A percentile compares a stretch with the other conserved stretches of the same genome.
These are phyloP conservation scores for Yarrowia phangngaensis DNA, from an alignment of 805 yeast genomes.

Conservation along the genomic window DNA sequence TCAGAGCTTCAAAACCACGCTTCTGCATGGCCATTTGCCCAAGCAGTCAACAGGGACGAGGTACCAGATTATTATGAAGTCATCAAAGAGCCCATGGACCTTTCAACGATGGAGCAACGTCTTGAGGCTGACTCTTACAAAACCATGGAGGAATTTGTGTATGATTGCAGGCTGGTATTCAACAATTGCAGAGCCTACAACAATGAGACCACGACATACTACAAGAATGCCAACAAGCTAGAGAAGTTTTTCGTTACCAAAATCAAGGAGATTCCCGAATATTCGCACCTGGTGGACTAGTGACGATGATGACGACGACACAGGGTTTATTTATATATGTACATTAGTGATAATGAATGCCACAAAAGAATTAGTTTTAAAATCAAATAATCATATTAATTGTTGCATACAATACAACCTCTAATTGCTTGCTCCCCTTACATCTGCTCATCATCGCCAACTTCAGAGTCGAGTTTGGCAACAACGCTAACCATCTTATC, in stretches of 20 bases:
- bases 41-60: constrained; percentile 88
- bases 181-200: constrained; percentile 91
- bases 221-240: constrained; percentile 87
- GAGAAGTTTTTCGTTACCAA: constrained; percentile 83
- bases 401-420: too few relatives aligned
- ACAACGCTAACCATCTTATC: constrained; percentile 80
- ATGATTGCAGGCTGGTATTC: constrained; percentile 81
- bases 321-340: constrained; percentile 26
- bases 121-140: constrained; percentile 89
- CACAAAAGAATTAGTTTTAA: constrained; percentile 1
- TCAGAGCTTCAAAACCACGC: constrained; percentile 92
- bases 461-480: constrained; percentile 46
- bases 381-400: neutral
- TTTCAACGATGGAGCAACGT: constrained; percentile 91
- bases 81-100: constrained; percentile 96
- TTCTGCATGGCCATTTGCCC: constrained; percentile 96
- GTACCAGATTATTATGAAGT: constrained; percentile 96
- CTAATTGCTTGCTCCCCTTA: constrained; percentile 6
- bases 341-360: constrained; percentile 21
- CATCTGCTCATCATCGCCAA: constrained; percentile 25
- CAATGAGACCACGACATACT: constrained; percentile 91
- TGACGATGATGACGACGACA: neutral
- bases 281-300: constrained; percentile 71
- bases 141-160: constrained; percentile 83
- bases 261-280: constrained; percentile 87